Conservation (phyloP, 129 eudicot species). For the Ambrosia trifida region DNA sequence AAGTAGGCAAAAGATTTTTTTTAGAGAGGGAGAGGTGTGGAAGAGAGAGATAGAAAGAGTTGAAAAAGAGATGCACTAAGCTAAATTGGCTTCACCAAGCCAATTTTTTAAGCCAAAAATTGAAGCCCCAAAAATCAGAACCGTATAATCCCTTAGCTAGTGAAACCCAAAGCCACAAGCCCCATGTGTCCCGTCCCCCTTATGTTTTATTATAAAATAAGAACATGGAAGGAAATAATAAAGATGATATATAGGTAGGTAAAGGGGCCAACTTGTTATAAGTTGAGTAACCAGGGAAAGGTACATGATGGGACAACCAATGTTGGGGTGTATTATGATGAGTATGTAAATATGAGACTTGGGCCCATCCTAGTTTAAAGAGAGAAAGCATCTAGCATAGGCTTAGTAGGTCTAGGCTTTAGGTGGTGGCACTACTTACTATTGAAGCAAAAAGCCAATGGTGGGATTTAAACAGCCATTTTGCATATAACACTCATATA, state of each 20-base stretch:
- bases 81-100: too few relatives aligned
- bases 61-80: too few relatives aligned
- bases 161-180: too few relatives aligned
- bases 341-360: constrained; percentile 35
- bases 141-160: too few relatives aligned
- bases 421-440: constrained; percentile 46
- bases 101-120: too few relatives aligned
- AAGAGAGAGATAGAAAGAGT: too few relatives aligned
- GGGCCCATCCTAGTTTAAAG: constrained; percentile 40
- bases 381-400: constrained; percentile 45
- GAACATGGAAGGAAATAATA: neutral
- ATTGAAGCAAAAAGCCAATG: constrained; percentile 39
- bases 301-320: constrained; percentile 39
- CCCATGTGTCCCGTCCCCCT: too few relatives aligned
- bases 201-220: too few relatives aligned
- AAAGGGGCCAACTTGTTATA: constrained; percentile 29
- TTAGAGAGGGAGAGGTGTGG: too few relatives aligned
- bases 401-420: constrained; percentile 42
- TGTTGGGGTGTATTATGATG: constrained; percentile 40
- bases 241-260: neutral
- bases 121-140: too few relatives aligned
- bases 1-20: too few relatives aligned
- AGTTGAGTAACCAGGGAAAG: constrained; percentile 32
- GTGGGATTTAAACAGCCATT: constrained; percentile 42
- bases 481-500: constrained; percentile 29